Base-by-base conservation (phyloP, 2,329 filamentous ascomycete genomes). In the Paecilomyces formosus region DNA sequence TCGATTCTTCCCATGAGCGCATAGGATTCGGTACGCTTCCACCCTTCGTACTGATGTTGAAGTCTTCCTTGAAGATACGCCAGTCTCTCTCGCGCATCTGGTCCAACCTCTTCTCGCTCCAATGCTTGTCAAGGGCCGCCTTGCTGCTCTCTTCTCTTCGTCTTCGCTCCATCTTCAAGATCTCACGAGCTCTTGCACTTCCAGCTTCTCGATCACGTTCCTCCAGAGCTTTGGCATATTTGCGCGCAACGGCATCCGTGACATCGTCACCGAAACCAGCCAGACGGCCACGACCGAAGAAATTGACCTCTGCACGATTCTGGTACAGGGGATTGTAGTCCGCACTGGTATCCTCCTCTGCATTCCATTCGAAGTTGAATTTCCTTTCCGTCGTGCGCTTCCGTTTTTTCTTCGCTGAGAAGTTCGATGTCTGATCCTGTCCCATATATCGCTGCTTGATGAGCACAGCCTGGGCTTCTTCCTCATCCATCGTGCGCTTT, bases 51-150 rank as follows among this genome's bases (percentile, higher is more conserved):
- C 88, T 83, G 71, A 99, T 99, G 66, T 94, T 95, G 78, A 96
- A 97, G 75, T 99, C 92, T 74, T 97, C 94, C 77, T 97, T 99
- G 85, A 99, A 97, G 67, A 99, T 97, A 71, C 94, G 90, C 94
- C 94, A 99, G 75, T 99, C 94, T 72, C 94, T 84, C 76, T 97
- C 92, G 62, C 91, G 89, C 94, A 99, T 99, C 68, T 96, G 90
- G 13, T 89, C 86, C 62, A 97, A 79, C 62, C 82, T 84, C 85
- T 99, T 99, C 71, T 97, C 90, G 57, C 89, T 92, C 94, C 94
- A 99, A 75, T 96, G 92, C 74, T 92, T 92, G 66, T 95, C 92
- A 58, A 96, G 81, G 33, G 87, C 88, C 63, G 88, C 90, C 62
- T 88, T 84, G 1, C 80, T 77, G 61, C 86, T 85, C 62, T 89